Percentiles rank a stretch among this genome's conserved stretches.
Conservation (phyloP, 1,139 yeast genomes). For the Torulaspora globosa region DNA sequence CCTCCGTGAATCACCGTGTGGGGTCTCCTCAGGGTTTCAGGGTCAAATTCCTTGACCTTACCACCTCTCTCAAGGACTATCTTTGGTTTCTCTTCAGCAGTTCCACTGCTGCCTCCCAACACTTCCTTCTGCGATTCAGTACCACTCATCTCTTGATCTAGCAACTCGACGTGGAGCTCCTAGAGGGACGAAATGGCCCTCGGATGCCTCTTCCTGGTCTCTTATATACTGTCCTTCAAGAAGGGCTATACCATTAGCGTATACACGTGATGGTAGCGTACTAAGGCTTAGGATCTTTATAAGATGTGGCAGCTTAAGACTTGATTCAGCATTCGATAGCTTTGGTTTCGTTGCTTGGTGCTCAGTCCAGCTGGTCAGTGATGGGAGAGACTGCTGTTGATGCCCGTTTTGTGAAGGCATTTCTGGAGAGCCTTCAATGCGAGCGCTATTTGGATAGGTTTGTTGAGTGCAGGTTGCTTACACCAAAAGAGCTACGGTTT, state of each 20-base stretch:
- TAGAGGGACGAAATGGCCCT: background rate
- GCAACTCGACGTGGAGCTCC: too few species aligned
- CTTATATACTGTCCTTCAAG: background rate
- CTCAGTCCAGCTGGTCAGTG: background rate
- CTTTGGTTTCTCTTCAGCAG: constrained; percentile 7
- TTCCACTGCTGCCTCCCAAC: background rate
- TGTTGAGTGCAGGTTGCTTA: constrained; percentile 51
- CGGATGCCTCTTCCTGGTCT: background rate
- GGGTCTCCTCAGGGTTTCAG: constrained; percentile 25
- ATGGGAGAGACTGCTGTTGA: constrained; percentile 1
- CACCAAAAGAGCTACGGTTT: constrained; percentile 41
- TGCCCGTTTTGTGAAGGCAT: constrained; percentile 20
- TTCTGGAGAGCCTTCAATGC: constrained; percentile 25
- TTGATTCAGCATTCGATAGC: background rate
- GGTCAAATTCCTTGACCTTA: constrained; percentile 17
- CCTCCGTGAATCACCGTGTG: constrained; percentile 21
- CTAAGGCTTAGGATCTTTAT: background rate
- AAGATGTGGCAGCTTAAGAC: background rate
- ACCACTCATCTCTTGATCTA: background rate
- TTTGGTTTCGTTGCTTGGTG: background rate
- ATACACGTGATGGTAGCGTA: background rate
- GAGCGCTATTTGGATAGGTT: constrained; percentile 34
- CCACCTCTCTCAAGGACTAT: constrained; percentile 25
- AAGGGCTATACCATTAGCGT: background rate
- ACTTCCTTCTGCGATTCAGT: background rate